Evolutionary conservation across 1,139 yeast species (phyloP), one percentile per base, ranked within the genome.

Genomic region (Taphrina populina): DNA sequence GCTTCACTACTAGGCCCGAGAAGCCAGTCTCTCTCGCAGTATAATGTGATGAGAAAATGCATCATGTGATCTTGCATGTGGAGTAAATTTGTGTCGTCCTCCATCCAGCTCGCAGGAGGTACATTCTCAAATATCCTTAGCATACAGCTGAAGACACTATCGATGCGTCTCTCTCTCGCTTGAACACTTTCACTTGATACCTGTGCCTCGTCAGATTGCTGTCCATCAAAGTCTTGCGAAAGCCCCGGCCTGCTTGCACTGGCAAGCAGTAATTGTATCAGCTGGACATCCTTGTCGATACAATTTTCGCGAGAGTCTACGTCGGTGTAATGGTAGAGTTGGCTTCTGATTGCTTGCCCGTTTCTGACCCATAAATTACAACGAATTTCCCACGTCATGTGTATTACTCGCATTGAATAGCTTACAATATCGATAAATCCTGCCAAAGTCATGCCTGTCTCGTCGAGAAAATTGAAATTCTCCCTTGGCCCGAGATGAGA

Each of bases 301-400:
- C 62, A 49, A 61, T 81, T 79, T 62, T 92, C 97, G 55, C 97
- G 74, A 47, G 90, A 76, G 5, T 88, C 86, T n/a, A 88, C 79
- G 59, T 80, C 84, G 39, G 86, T 78, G 67, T 92, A 92, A 61
- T 88, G 81, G 62, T 82, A 84, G 62, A 85, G 76, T 65, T 92
- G 97, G 30, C 83, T 82, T 52, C 85, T 76, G 10, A 88, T 81
- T 41, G 92, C 83, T 60, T 80, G 77, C 0, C 90, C 90, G 66
- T 92, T 92, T 67, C 97, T 78, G 2, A 92, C 87, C 97, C 97
- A 92, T 60, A 84, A 79, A 0, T 95, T 95, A 1, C 80, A 76
- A 44, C 81, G 79, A 13, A 88, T 81, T 66, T 92, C 96, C 0
- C 90, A 75, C 5, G 83, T 74, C 19, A 86, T 70, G 0, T 85